Conservation (phyloP, 1,284 basidiomycete genomes). For the Marasmius sp. region DNA sequence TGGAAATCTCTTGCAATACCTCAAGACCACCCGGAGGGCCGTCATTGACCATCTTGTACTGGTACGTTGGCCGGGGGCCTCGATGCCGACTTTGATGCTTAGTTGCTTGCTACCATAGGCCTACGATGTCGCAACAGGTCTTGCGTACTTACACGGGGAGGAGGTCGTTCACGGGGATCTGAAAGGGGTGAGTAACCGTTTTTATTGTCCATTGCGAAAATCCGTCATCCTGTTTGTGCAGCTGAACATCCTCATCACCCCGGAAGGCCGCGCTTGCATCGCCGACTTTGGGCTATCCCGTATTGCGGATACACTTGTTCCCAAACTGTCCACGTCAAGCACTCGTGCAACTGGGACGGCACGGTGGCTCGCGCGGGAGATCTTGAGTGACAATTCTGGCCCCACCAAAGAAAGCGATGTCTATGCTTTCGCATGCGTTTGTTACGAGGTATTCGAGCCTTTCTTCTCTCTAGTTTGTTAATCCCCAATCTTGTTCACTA, state of each 20-base stretch:
- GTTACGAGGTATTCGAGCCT: not conserved
- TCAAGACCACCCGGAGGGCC: slow-evolving; percentile 14
- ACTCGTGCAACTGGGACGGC: not conserved
- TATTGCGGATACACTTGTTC: not conserved
- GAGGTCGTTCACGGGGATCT: not conserved
- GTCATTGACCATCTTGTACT: slow-evolving; percentile 20
- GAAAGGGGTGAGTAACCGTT: not conserved
- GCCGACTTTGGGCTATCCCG: not conserved
- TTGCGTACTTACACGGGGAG: not conserved
- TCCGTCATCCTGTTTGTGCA: not conserved
- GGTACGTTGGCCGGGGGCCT: slow-evolving; percentile 12
- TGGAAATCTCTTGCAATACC: slow-evolving; percentile 29
- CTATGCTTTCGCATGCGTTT: not conserved
- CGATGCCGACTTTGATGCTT: not conserved
- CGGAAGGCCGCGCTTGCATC: not conserved
- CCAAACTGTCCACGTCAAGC: not conserved
- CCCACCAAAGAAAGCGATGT: not conserved
- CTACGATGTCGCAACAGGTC: not conserved
- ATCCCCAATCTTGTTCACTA: not conserved
- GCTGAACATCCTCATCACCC: not conserved
- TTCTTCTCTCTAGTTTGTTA: not conserved
- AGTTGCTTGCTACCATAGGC: not conserved
- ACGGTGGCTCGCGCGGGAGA: not conserved
- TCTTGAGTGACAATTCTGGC: not conserved
- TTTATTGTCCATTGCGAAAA: not conserved